Conservation (phyloP, 371 early-diverging fungal genomes). For the Mucor irregularis region DNA sequence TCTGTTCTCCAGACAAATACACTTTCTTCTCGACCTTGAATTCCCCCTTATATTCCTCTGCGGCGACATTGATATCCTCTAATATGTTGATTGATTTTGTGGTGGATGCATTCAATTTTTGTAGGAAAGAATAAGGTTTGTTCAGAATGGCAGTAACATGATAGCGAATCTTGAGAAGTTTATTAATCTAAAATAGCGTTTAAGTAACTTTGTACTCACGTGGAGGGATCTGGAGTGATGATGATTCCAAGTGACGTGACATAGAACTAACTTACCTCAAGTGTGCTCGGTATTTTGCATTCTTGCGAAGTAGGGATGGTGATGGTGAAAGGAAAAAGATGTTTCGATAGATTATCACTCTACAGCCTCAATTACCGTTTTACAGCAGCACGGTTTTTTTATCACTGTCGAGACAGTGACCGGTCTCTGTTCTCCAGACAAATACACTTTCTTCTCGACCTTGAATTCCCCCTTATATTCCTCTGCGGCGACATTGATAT, state of each 20-base stretch:
- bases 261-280: no score
- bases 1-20: constrained; percentile 13
- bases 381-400: constrained; percentile 42
- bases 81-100: constrained; percentile 29
- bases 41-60: constrained; percentile 24
- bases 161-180: constrained; percentile 34
- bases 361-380: constrained; percentile 46
- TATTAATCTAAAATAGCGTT: constrained; percentile 19
- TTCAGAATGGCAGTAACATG: constrained; percentile 31
- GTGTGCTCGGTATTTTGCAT: no score
- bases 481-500: constrained; percentile 34
- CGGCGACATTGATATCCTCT: constrained; percentile 42
- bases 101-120: constrained; percentile 24
- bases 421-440: constrained; percentile 17
- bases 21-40: constrained; percentile 19
- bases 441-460: constrained; percentile 17
- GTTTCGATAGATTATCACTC: no score
- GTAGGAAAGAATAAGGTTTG: constrained; percentile 14
- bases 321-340: no score
- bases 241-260: no score
- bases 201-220: no score
- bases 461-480: constrained; percentile 26
- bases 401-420: constrained; percentile 28
- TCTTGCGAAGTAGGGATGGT: no score
- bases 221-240: background rate